Evolutionary conservation across 2,329 filamentous ascomycete species (phyloP), one percentile per base, ranked within the genome.

Genomic region (Aspergillus piperis): DNA sequence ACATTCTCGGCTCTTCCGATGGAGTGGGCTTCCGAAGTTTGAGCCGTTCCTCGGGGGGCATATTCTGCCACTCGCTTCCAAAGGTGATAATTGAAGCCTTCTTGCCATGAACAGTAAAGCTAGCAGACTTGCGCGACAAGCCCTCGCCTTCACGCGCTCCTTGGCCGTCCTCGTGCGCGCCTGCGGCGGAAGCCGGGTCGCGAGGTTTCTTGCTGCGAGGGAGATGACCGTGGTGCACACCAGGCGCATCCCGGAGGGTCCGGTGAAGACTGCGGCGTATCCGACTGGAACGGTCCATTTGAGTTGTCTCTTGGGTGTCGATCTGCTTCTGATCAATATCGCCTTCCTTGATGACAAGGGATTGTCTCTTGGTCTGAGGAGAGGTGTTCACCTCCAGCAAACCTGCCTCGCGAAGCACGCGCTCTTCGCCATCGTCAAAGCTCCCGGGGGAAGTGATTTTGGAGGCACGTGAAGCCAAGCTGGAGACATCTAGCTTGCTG

Each of bases 41-140:
- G 44, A 91, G 78, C 39, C 88, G 86, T 70, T 93, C 90, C 62
- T 94, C 90, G 0, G 87, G 83, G 0, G 88, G 84, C 77, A 93
- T 86, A 61, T 85, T 89, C 70, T 94, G 89, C 80, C 96, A 88
- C 68, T 96, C 94, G n/a, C 88, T 88, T 8, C 93, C 92, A 73
- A 99, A 96, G n/a, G 91, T 96, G 67, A 99, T 91, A 58, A 99
- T 91, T 1, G 92, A 96, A 2, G 95, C 95, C 77, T 99, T 98
- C 81, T 98, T 99, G 62, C 95, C 94, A 71, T 99, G 95, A 3
- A 99, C 88, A 3, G 95, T 96, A 75, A 99, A 99, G 69, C 91
- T 96, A 5, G 92, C 92, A 11, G 90, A 87, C 11, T 90, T 89
- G 51, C 95, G 87, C 6, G 90, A 82, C 11, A 99, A 82, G 10